Percentiles rank a stretch among this genome's conserved stretches.
Conservation (phyloP, 202 grass and related monocot genomes). For the Sporobolus alterniflorus region DNA sequence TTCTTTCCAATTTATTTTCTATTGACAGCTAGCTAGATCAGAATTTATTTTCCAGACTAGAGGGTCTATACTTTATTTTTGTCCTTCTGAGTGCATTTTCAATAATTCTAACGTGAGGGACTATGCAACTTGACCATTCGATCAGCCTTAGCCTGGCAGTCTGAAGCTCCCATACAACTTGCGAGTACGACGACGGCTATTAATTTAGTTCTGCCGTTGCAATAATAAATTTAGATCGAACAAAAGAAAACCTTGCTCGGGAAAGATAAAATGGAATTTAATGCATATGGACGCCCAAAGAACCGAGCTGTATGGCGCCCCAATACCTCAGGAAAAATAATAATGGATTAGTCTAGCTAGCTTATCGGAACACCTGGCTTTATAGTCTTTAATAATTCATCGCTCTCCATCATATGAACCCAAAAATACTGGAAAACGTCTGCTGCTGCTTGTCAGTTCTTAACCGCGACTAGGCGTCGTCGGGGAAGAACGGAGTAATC, state of each 20-base stretch:
- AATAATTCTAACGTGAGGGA: neutral
- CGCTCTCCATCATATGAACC: conserved; percentile 17
- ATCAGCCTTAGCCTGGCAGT: neutral
- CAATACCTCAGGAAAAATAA: conserved; percentile 38
- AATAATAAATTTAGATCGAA: conserved; percentile 3
- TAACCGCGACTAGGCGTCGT: no score
- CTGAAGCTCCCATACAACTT: neutral
- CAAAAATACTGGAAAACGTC: neutral
- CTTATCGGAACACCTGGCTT: conserved; percentile 55
- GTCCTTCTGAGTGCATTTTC: neutral
- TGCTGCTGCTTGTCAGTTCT: no score
- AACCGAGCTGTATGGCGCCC: conserved; percentile 29
- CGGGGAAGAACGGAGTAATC: no score
- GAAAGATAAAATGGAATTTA: conserved; percentile 22
- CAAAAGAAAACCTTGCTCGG: neutral
- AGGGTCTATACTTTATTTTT: neutral
- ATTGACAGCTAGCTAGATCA: neutral
- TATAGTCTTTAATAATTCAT: conserved; percentile 42
- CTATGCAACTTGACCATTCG: conserved; percentile 11
- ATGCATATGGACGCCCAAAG: conserved; percentile 28
- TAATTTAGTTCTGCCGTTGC: neutral
- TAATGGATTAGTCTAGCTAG: conserved; percentile 50
- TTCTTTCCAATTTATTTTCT: neutral
- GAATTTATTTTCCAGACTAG: neutral
- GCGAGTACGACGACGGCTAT: neutral